These are phyloP conservation scores for Copromyces sp. DNA, from an alignment of 495 filamentous ascomycete species.

Conservation along the genomic window DNA sequence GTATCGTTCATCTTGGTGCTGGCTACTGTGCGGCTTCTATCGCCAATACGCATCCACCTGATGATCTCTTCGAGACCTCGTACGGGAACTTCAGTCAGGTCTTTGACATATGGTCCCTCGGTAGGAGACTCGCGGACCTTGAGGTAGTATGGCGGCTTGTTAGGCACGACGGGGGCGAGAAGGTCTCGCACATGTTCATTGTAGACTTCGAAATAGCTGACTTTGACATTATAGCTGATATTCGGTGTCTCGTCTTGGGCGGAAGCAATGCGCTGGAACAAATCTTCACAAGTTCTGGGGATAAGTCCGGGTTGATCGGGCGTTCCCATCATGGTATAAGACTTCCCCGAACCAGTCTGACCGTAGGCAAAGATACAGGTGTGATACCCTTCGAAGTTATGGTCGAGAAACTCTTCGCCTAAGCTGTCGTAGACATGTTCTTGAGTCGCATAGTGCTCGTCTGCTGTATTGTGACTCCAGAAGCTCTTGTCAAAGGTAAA, in stretches of 20 bases:
- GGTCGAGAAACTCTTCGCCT: slow-evolving; percentile 94
- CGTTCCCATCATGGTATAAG: slow-evolving; percentile 99
- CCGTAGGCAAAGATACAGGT: slow-evolving; percentile 99
- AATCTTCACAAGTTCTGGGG: slow-evolving; percentile 90
- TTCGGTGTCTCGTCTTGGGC: slow-evolving; percentile 64
- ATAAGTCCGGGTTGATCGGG: slow-evolving; percentile 78
- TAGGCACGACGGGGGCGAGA: slow-evolving; percentile 60
- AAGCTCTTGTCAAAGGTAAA: slow-evolving; percentile 98
- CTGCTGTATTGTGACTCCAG: slow-evolving; percentile 74
- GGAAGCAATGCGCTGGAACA: slow-evolving; percentile 88
- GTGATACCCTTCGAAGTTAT: slow-evolving; percentile 99
- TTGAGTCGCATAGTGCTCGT: slow-evolving; percentile 54
- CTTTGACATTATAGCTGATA: slow-evolving; percentile 90
- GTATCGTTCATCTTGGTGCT: slow-evolving; percentile 99
- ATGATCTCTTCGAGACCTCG: slow-evolving; percentile 74
- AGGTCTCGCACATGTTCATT: slow-evolving; percentile 98
- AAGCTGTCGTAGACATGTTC: slow-evolving; percentile 91
- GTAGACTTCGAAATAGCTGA: slow-evolving; percentile 98
- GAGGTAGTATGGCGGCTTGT: slow-evolving; percentile 77
- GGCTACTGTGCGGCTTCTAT: slow-evolving; percentile 79
- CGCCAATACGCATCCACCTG: slow-evolving; percentile 81
- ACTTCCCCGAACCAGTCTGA: slow-evolving; percentile 95
- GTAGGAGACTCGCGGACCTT: slow-evolving; percentile 93
- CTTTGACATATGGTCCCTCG: slow-evolving; percentile 97
- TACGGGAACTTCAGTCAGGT: slow-evolving; percentile 85